phyloP scores from a whole-genome alignment of 768 basidiomycete species.

The Cystofilobasidium bisporidii region DNA sequence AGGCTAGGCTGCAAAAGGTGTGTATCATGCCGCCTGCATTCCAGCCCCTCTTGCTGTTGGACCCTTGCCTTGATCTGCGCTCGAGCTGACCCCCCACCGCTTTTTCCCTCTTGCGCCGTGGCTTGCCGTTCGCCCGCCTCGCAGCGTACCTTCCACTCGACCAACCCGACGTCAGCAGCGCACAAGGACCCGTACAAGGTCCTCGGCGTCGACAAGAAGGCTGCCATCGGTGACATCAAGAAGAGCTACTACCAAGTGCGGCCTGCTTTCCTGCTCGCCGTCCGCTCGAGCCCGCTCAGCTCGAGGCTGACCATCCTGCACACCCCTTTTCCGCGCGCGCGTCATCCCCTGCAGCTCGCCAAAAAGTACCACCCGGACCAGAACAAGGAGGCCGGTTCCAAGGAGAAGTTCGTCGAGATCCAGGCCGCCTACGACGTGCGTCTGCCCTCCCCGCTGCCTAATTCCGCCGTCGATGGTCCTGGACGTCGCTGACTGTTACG shows the following conservation, averaged over 20 bases:
- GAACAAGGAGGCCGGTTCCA: constrained; percentile 69
- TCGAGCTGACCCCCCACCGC: neutral
- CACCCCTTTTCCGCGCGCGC: neutral
- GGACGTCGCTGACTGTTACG: neutral
- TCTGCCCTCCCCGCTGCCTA: neutral
- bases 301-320: neutral
- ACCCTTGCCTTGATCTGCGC: neutral
- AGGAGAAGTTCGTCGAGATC: constrained; percentile 90
- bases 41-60: no score
- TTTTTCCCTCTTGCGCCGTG: no score
- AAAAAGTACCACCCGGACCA: constrained; percentile 98
- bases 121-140: neutral
- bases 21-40: no score
- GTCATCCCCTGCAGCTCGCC: constrained; percentile 58
- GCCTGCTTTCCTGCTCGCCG: constrained; percentile 16
- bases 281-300: neutral
- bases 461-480: neutral
- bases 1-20: no score
- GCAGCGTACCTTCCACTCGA: constrained; percentile 70
- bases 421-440: constrained; percentile 93
- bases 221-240: constrained; percentile 81
- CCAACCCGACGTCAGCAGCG: constrained; percentile 47
- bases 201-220: constrained; percentile 77
- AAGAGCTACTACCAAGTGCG: constrained; percentile 90
- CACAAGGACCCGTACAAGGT: constrained; percentile 81